phyloP scores from a whole-genome alignment of 768 basidiomycete genomes.

The Pulveroboletus ravenelii region DNA sequence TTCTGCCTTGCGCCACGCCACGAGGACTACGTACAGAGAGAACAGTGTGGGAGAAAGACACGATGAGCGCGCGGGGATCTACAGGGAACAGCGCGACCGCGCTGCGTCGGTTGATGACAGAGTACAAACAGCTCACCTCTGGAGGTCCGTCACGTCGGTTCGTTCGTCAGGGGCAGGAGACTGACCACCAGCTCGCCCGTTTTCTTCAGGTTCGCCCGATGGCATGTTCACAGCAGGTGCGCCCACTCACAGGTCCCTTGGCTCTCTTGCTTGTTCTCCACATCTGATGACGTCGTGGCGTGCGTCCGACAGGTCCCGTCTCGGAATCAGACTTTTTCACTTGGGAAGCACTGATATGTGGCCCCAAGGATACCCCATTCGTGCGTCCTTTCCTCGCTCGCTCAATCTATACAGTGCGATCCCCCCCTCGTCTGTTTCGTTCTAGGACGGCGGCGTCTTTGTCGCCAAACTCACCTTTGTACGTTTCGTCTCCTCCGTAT shows the following conservation, averaged over 20 bases:
- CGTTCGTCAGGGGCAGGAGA: neutral
- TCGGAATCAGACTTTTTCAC: constrained; percentile 92
- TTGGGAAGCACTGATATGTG: constrained; percentile 93
- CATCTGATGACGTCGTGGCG: no score
- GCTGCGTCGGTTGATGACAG: constrained; percentile 83
- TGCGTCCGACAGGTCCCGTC: constrained; percentile 58
- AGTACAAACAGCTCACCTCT: constrained; percentile 82
- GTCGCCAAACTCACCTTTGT: constrained; percentile 90
- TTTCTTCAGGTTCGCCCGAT: constrained; percentile 63
- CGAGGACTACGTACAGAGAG: no score
- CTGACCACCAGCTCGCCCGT: no score
- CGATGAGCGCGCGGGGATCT: constrained; percentile 44
- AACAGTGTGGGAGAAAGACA: neutral
- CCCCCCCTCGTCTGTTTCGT: no score
- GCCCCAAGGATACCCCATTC: constrained; percentile 93
- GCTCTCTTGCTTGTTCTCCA: no score
- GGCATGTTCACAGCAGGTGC: constrained; percentile 93
- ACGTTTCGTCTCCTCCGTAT: constrained; percentile 25
- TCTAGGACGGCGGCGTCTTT: constrained; percentile 91
- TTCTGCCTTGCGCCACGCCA: no score
- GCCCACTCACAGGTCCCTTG: neutral
- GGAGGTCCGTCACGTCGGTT: constrained; percentile 48
- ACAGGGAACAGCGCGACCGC: constrained; percentile 59
- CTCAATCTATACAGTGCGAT: neutral
- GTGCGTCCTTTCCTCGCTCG: constrained; percentile 35